phyloP scores from a whole-genome alignment of 2,329 filamentous ascomycete species.

The Lecanosticta acicola region DNA sequence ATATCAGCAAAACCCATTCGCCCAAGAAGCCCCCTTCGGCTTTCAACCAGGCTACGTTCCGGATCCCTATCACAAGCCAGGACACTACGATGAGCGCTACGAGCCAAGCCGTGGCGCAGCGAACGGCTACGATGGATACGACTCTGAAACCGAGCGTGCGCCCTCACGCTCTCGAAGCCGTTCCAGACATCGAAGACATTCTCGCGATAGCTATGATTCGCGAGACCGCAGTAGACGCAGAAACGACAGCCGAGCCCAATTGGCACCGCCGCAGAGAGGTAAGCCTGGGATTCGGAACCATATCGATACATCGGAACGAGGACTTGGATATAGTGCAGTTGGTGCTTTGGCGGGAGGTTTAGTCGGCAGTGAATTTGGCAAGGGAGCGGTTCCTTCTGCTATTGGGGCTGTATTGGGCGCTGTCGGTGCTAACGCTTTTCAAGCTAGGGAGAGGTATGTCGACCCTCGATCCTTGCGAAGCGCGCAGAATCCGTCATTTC shows the following conservation, averaged over 20 bases:
- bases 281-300: constrained; percentile 24
- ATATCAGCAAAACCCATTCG: constrained; percentile 27
- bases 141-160: constrained; percentile 5
- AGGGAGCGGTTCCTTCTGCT: constrained; percentile 22
- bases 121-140: constrained; percentile 12
- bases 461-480: constrained; percentile 7
- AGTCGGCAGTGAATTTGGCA: constrained; percentile 25
- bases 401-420: constrained; percentile 27
- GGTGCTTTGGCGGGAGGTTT: constrained; percentile 29
- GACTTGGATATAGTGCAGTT: constrained; percentile 24
- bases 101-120: constrained; percentile 12
- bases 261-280: constrained; percentile 18
- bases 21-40: constrained; percentile 21
- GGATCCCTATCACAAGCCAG: constrained; percentile 14
- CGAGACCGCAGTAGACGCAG: constrained; percentile 17
- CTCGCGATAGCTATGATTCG: constrained; percentile 10
- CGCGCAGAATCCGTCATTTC: constrained; percentile 10
- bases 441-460: constrained; percentile 29
- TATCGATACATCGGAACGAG: constrained; percentile 26
- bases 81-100: constrained; percentile 12
- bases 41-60: constrained; percentile 19
- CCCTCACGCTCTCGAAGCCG: constrained; percentile 5
- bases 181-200: neutral
- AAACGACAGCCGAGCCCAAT: constrained; percentile 7
- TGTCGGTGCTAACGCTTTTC: constrained; percentile 27